Conservation (phyloP, 768 basidiomycete species). For the Leucosporidium creatinivorum region DNA sequence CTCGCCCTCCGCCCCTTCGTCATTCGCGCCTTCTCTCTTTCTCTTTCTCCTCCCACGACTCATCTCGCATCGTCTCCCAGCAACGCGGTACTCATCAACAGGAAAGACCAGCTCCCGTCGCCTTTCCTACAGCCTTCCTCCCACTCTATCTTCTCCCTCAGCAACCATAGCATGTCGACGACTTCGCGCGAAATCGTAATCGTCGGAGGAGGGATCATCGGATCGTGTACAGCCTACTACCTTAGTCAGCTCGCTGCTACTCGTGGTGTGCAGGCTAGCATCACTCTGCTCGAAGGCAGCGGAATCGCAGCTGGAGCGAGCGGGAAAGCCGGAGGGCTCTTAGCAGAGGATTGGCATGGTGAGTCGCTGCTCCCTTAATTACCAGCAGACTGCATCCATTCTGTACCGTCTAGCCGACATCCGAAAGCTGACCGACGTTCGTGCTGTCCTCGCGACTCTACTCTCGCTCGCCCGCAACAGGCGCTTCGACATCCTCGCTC, state of each 20-base stretch:
- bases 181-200: constrained; percentile 51
- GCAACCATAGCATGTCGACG: background rate
- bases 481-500: constrained; percentile 54
- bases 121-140: too few species aligned
- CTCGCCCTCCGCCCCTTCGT: too few species aligned
- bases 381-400: background rate
- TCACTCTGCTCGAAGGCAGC: constrained; percentile 63
- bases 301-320: constrained; percentile 71
- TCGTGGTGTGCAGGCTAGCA: constrained; percentile 19
- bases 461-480: background rate
- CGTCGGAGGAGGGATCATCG: constrained; percentile 80
- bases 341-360: constrained; percentile 72
- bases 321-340: constrained; percentile 75
- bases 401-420: background rate
- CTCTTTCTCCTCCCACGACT: too few species aligned
- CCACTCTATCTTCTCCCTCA: too few species aligned
- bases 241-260: constrained; percentile 52
- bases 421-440: background rate
- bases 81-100: too few species aligned
- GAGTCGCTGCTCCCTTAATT: background rate
- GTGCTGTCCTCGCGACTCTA: background rate
- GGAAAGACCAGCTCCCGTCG: too few species aligned
- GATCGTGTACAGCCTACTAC: constrained; percentile 75
- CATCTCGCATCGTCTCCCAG: too few species aligned
- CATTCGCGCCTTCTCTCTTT: too few species aligned